Evolutionary conservation across 2,329 filamentous ascomycete species (phyloP).

Genomic region (Talaromyces islandicus): DNA sequence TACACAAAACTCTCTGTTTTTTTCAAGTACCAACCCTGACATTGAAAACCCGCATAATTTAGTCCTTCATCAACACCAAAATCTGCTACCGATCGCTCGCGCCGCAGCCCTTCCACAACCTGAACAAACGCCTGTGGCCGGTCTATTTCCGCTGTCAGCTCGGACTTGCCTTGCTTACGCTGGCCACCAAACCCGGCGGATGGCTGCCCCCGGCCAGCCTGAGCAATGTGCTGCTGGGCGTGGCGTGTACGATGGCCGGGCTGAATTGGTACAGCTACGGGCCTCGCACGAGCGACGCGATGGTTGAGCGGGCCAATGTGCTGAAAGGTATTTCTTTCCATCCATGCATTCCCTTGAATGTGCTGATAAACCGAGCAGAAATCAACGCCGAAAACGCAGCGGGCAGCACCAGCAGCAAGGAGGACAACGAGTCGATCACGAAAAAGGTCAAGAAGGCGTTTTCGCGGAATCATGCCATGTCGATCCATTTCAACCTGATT

Average conservation of each 20-base stretch:
- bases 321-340: conserved; percentile 13
- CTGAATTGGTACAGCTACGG: conserved; percentile 34
- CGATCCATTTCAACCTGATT: conserved; percentile 39
- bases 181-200: conserved; percentile 25
- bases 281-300: conserved; percentile 26
- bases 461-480: conserved; percentile 34
- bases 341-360: too few relatives aligned
- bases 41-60: not conserved
- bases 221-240: conserved; percentile 21
- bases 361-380: not conserved
- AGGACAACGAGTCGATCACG: not conserved
- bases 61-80: conserved; percentile 36
- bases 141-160: conserved; percentile 35
- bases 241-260: conserved; percentile 24
- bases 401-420: not conserved
- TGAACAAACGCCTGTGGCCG: conserved; percentile 37
- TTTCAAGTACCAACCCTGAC: not conserved
- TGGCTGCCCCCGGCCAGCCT: conserved; percentile 18
- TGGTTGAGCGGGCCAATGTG: conserved; percentile 27
- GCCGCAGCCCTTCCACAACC: conserved; percentile 29
- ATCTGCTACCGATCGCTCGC: conserved; percentile 31
- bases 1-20: not conserved
- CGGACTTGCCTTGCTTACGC: conserved; percentile 26
- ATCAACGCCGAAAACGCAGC: not conserved
- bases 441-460: conserved; percentile 26